Evolutionary conservation across 345 rosid species (phyloP).

Genomic region (Gossypium raimondii): DNA sequence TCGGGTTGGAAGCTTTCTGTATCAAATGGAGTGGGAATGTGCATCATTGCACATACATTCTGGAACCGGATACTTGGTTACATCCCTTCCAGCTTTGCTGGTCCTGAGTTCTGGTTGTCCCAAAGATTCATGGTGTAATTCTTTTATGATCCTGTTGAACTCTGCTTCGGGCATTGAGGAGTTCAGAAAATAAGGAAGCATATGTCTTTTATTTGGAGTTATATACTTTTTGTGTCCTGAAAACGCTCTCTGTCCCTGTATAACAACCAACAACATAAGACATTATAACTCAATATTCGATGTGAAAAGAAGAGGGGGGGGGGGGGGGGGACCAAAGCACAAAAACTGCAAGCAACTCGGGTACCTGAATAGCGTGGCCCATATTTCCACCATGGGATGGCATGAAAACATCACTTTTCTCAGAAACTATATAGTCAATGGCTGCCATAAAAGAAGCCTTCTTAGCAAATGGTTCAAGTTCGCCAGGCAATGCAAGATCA

Average conservation of each 20-base stretch:
- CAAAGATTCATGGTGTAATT: conserved; percentile 65
- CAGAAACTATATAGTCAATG: conserved; percentile 73
- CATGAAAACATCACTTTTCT: conserved; percentile 88
- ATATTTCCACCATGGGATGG: conserved; percentile 98
- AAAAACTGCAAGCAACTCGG: background rate
- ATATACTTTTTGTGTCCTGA: conserved; percentile 87
- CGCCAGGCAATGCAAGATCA: conserved; percentile 76
- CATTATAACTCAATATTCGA: background rate
- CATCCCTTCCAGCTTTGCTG: conserved; percentile 77
- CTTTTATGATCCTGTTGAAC: conserved; percentile 61
- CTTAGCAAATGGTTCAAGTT: conserved; percentile 68
- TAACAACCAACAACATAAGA: conserved; percentile 7
- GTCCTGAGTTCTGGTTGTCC: conserved; percentile 81
- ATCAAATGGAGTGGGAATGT: conserved; percentile 5
- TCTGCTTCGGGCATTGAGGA: conserved; percentile 61
- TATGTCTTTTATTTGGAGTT: conserved; percentile 89
- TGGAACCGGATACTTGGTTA: conserved; percentile 79
- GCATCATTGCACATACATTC: conserved; percentile 76
- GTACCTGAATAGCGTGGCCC: conserved; percentile 92
- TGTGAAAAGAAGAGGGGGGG: background rate
- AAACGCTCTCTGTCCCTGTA: conserved; percentile 79
- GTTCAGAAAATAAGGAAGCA: conserved; percentile 78
- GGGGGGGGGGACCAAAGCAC: background rate
- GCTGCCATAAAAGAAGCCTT: conserved; percentile 91
- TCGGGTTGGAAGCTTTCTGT: background rate